phyloP scores from a whole-genome alignment of 306 rosid species.

The Erythrophleum fordii region DNA sequence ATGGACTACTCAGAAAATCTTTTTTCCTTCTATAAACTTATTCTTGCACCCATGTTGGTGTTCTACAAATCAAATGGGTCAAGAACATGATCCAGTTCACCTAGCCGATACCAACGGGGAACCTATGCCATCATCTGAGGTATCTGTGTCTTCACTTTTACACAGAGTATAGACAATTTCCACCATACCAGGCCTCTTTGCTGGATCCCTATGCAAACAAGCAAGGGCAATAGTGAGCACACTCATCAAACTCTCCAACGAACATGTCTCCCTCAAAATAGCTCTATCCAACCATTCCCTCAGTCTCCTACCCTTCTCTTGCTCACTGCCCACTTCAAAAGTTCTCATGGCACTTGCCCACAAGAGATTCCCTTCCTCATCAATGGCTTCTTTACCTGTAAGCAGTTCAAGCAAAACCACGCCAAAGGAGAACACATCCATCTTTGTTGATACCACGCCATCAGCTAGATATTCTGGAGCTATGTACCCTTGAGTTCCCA shows the following conservation, averaged over 20 bases:
- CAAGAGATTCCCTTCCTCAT: constrained; percentile 60
- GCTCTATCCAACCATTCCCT: constrained; percentile 66
- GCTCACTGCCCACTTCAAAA: constrained; percentile 59
- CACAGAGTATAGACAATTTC: constrained; percentile 76
- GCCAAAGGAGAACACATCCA: constrained; percentile 92
- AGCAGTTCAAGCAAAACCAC: constrained; percentile 83
- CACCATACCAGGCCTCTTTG: constrained; percentile 84
- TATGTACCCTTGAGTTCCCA: constrained; percentile 95
- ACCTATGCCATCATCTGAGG: constrained; percentile 65
- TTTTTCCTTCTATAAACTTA: no score
- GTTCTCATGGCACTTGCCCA: constrained; percentile 53
- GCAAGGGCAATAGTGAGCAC: constrained; percentile 66
- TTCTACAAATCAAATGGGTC: no score
- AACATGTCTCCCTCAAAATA: constrained; percentile 54
- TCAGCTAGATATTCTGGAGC: constrained; percentile 88
- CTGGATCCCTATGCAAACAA: constrained; percentile 72
- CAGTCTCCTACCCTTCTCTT: constrained; percentile 54
- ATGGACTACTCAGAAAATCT: not conserved
- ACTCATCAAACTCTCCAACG: constrained; percentile 68
- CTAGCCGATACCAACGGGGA: constrained; percentile 60
- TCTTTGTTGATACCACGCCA: constrained; percentile 84
- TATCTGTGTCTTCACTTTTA: constrained; percentile 69
- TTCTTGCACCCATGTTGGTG: no score
- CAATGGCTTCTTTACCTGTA: constrained; percentile 70
- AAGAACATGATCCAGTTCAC: constrained; percentile 47